Percentiles rank a stretch among this genome's conserved stretches.
These are phyloP conservation scores for Wallacemonas sp. DNA, from an alignment of 208 protist genomes.

Conservation along the genomic window DNA sequence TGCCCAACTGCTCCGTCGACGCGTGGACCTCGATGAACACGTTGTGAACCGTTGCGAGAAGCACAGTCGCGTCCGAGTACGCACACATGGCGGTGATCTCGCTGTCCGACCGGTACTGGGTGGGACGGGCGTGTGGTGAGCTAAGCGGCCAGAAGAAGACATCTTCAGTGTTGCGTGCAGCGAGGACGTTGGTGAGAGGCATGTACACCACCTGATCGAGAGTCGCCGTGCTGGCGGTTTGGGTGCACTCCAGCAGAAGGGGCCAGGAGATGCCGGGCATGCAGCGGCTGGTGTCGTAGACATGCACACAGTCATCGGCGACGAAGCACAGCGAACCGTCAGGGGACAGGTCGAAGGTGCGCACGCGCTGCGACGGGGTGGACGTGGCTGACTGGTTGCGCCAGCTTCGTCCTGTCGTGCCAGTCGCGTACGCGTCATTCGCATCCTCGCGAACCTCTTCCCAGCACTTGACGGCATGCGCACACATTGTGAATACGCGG, in stretches of 20 bases:
- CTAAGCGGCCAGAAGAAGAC: conserved; percentile 73
- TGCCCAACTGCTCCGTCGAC: background rate
- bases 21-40: conserved; percentile 48
- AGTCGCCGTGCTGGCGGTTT: conserved; percentile 41
- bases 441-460: conserved; percentile 52
- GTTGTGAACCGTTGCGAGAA: conserved; percentile 41
- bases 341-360: conserved; percentile 48
- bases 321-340: conserved; percentile 80
- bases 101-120: conserved; percentile 11
- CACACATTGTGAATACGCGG: conserved; percentile 77
- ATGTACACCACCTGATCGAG: conserved; percentile 50
- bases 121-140: conserved; percentile 13
- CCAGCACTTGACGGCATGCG: conserved; percentile 81
- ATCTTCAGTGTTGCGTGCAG: conserved; percentile 30
- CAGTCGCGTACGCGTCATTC: conserved; percentile 38
- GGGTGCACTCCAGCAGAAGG: conserved; percentile 49
- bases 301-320: conserved; percentile 77
- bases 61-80: conserved; percentile 42
- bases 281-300: conserved; percentile 53
- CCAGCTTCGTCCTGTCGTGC: conserved; percentile 41
- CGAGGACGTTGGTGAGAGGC: conserved; percentile 31
- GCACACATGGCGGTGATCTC: conserved; percentile 47
- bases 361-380: conserved; percentile 56
- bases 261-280: conserved; percentile 58
- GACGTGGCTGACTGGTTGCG: conserved; percentile 68